Evolutionary conservation across 371 early-diverging fungal species (phyloP), one percentile per base, ranked within the genome.

Genomic region (Mucor sp.): DNA sequence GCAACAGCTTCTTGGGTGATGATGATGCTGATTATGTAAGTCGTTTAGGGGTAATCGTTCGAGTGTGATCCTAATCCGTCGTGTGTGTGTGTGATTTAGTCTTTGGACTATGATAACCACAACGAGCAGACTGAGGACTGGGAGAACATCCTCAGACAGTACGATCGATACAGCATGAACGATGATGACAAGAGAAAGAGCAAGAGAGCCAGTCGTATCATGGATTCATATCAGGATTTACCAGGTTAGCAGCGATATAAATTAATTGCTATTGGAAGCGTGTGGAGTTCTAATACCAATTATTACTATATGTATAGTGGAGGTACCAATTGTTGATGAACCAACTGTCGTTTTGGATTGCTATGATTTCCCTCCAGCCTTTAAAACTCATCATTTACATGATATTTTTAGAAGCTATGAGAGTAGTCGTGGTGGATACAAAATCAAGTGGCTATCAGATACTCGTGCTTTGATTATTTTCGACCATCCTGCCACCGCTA

Each of bases 381-480:
- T 85, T 65, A 84, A 85, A 68, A 85, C 87, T 8, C 76, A 81
- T 61, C 83, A 87, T 62, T 67, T 87, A 56, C 85, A 82, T 58
- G 85, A 87, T 57, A 85, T 87, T 67, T 87, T 87, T 68, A 72
- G 83, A 48, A 66, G 76, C 25, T 87, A 75, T 44, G 87, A 85
- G 71, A 75, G 72, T 44, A 78, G 79, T 63, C 85, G 87, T 55
- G 91, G 91, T 41, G 91, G 91, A 5, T 91, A 90, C 74, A 82
- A 89, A 71, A 88, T 91, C 63, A 91, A 91, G 68, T 91, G 91
- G 91, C 72, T 91, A 39, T 82, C 85, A 60, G 90, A 91, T 65
- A 89, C 89, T n/a, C 83, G 90, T 58, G 91, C 91, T 21, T 78
- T 91, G 43, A 90, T 88, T 43, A 87, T 89, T 21, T 91, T 91